Conservation (phyloP, 345 rosid genomes). For the Hypericum perforatum region DNA sequence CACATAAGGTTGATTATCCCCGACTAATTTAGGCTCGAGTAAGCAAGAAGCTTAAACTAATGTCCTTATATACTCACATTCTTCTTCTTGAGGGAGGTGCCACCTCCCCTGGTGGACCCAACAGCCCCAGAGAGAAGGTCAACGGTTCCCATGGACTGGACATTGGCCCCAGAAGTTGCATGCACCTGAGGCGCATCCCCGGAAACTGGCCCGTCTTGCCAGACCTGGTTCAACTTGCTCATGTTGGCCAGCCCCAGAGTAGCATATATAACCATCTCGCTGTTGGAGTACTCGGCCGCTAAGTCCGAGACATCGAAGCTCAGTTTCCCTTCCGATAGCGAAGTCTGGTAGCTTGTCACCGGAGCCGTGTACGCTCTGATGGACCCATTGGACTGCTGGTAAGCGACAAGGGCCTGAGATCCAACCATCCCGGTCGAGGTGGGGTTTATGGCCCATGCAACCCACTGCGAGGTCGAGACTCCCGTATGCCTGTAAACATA, state of each 20-base stretch:
- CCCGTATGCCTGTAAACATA: conserved; percentile 63
- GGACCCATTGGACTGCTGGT: conserved; percentile 42
- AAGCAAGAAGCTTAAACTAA: neutral
- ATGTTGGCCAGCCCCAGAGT: conserved; percentile 33
- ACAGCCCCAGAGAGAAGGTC: conserved; percentile 51
- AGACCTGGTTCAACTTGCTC: conserved; percentile 48
- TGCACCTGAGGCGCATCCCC: conserved; percentile 33
- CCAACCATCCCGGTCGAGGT: conserved; percentile 56
- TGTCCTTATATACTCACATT: conserved; percentile 40
- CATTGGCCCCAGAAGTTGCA: conserved; percentile 41
- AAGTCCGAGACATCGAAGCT: conserved; percentile 56
- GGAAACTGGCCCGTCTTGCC: conserved; percentile 77
- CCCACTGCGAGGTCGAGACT: conserved; percentile 45
- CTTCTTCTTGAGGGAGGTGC: conserved; percentile 34
- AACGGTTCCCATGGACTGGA: conserved; percentile 47
- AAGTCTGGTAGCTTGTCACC: conserved; percentile 38
- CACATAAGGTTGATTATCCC: no score
- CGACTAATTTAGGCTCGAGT: neutral
- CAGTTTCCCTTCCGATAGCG: conserved; percentile 39
- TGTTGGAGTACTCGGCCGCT: conserved; percentile 40
- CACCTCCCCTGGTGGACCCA: conserved; percentile 24
- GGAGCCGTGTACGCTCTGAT: conserved; percentile 64
- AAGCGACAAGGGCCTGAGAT: conserved; percentile 74
- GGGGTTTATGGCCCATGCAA: conserved; percentile 92
- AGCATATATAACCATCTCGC: conserved; percentile 65